These are phyloP conservation scores for Pouteria campechiana DNA, from an alignment of 179 eudicot genomes.

Conservation along the genomic window DNA sequence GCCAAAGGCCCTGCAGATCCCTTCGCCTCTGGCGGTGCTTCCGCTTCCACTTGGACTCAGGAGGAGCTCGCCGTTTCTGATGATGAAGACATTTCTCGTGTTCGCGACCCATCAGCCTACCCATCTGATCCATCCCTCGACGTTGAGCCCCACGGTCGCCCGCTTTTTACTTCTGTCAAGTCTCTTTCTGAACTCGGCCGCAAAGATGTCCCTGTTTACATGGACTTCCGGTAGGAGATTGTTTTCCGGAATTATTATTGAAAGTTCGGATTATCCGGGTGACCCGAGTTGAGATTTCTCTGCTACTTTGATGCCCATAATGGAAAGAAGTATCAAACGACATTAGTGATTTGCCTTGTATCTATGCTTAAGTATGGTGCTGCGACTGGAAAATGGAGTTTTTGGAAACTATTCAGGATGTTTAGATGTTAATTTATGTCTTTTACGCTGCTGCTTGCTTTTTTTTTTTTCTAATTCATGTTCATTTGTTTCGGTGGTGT, in stretches of 20 bases:
- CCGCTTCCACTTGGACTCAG: conserved; percentile 14
- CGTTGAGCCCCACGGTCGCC: conserved; percentile 61
- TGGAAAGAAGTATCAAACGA: too few relatives aligned
- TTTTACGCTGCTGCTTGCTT: not conserved
- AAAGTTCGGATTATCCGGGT: too few relatives aligned
- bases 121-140: conserved; percentile 53
- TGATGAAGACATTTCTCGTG: conserved; percentile 27
- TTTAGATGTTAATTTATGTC: not conserved
- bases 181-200: conserved; percentile 42
- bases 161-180: conserved; percentile 44
- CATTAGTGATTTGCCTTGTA: too few relatives aligned
- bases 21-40: conserved; percentile 5
- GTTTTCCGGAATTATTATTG: too few relatives aligned
- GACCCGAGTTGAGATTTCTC: not conserved
- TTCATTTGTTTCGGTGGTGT: not conserved
- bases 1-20: not conserved
- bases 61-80: conserved; percentile 17
- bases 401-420: not conserved
- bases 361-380: not conserved
- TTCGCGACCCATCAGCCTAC: conserved; percentile 38
- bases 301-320: too few relatives aligned
- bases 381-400: not conserved
- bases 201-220: conserved; percentile 43
- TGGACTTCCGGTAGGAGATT: conserved; percentile 42
- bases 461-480: not conserved